Evolutionary conservation across 257 asterid species (phyloP).

Genomic region (Nicotiana benthamiana): DNA sequence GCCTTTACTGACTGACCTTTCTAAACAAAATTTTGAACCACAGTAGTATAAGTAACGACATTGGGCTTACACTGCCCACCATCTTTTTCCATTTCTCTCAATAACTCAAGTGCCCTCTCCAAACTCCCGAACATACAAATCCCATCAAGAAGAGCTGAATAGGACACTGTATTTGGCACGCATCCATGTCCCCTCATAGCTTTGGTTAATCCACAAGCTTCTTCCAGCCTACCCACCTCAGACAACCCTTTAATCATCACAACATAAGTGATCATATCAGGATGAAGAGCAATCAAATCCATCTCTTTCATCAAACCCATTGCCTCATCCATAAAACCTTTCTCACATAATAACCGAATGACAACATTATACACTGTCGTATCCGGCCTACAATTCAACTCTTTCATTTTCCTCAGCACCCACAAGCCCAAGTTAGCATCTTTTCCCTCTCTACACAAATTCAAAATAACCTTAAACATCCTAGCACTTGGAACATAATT

Average conservation of each 20-base stretch:
- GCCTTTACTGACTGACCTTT: constrained; percentile 54
- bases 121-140: constrained; percentile 49
- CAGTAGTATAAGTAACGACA: constrained; percentile 58
- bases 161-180: constrained; percentile 49
- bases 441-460: constrained; percentile 67
- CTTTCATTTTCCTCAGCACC: constrained; percentile 79
- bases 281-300: constrained; percentile 60
- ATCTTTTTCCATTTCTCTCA: constrained; percentile 60
- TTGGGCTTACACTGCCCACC: constrained; percentile 44
- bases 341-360: constrained; percentile 50
- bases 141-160: constrained; percentile 64
- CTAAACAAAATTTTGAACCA: constrained; percentile 54
- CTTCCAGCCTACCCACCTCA: constrained; percentile 59
- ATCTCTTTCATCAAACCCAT: constrained; percentile 64
- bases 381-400: constrained; percentile 58
- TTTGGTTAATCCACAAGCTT: constrained; percentile 46
- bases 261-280: constrained; percentile 58
- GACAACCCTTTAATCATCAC: constrained; percentile 52
- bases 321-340: constrained; percentile 44
- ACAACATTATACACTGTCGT: constrained; percentile 64
- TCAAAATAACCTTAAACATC: constrained; percentile 66
- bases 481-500: constrained; percentile 33
- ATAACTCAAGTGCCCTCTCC: constrained; percentile 54
- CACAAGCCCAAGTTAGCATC: constrained; percentile 56
- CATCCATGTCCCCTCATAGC: constrained; percentile 63